These are phyloP conservation scores for Xanthoconium stramineum DNA, from an alignment of 768 basidiomycete species.

Conservation along the genomic window DNA sequence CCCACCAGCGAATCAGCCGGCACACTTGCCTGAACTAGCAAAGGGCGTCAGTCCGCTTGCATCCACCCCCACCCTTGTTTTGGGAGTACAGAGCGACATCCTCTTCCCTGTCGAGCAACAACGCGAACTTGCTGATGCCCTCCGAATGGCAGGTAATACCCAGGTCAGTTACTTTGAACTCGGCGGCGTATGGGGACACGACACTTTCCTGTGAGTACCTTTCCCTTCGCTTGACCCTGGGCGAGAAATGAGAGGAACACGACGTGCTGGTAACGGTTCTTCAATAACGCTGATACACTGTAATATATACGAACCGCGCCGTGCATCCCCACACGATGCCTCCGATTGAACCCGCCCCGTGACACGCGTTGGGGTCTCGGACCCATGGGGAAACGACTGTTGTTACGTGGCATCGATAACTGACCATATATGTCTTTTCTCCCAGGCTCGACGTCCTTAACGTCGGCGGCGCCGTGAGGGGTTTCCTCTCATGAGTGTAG, in stretches of 20 bases:
- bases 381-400: not conserved
- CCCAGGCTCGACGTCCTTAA: conserved; percentile 78
- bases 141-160: conserved; percentile 86
- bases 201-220: conserved; percentile 82
- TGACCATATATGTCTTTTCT: conserved; percentile 11
- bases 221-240: not conserved
- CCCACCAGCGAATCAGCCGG: conserved; percentile 67
- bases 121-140: conserved; percentile 87
- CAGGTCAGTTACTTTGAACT: conserved; percentile 94
- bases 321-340: not conserved
- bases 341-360: conserved; percentile 5
- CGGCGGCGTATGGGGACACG: conserved; percentile 99
- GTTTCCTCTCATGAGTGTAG: conserved; percentile 63
- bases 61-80: conserved; percentile 76
- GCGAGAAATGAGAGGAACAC: not conserved
- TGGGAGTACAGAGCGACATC: conserved; percentile 96
- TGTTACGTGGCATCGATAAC: not conserved
- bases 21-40: conserved; percentile 74
- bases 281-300: not conserved
- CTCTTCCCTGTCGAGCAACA: conserved; percentile 98
- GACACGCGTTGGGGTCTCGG: not conserved
- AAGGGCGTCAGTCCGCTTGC: conserved; percentile 72
- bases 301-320: conserved; percentile 9
- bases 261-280: not conserved
- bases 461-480: conserved; percentile 88